These are phyloP conservation scores for Ceratobasidium papillatum DNA, from an alignment of 1,284 basidiomycete genomes.

Conservation along the genomic window DNA sequence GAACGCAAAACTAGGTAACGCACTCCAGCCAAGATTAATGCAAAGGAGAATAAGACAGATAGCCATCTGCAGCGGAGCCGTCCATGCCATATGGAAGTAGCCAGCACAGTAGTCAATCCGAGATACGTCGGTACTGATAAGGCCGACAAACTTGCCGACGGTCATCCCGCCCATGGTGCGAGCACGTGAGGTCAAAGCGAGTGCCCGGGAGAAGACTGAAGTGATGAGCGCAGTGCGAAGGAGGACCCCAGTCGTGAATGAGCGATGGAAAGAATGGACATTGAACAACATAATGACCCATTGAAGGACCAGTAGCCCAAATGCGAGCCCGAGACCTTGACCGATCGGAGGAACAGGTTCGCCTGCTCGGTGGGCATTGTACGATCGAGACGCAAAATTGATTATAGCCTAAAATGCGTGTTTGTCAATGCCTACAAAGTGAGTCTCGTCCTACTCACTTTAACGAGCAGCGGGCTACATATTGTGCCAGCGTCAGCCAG, in stretches of 20 bases:
- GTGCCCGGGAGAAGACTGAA: constrained; percentile 76
- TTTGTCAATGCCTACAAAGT: constrained; percentile 1
- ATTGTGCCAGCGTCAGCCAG: constrained; percentile 74
- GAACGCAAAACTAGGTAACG: constrained; percentile 84
- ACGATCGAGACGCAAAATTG: constrained; percentile 74
- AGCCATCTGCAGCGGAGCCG: constrained; percentile 74
- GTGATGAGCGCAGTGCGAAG: constrained; percentile 76
- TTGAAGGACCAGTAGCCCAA: constrained; percentile 77
- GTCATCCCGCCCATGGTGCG: constrained; percentile 72
- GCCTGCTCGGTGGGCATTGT: constrained; percentile 62
- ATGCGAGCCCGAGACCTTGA: constrained; percentile 77
- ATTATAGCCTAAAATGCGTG: constrained; percentile 67
- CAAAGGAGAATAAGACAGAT: constrained; percentile 76
- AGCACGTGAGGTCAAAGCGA: constrained; percentile 80
- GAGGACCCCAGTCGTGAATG: constrained; percentile 72
- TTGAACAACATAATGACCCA: constrained; percentile 71
- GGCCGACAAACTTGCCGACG: constrained; percentile 88
- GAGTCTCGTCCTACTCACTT: constrained; percentile 54
- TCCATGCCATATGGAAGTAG: constrained; percentile 84
- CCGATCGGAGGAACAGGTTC: constrained; percentile 67
- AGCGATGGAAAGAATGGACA: constrained; percentile 83
- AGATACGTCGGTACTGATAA: constrained; percentile 91
- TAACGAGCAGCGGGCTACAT: constrained; percentile 80
- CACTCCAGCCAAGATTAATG: constrained; percentile 73
- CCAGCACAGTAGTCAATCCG: constrained; percentile 87